Conservation (phyloP, 1,284 basidiomycete genomes). For the Ceratobasidium sp. region DNA sequence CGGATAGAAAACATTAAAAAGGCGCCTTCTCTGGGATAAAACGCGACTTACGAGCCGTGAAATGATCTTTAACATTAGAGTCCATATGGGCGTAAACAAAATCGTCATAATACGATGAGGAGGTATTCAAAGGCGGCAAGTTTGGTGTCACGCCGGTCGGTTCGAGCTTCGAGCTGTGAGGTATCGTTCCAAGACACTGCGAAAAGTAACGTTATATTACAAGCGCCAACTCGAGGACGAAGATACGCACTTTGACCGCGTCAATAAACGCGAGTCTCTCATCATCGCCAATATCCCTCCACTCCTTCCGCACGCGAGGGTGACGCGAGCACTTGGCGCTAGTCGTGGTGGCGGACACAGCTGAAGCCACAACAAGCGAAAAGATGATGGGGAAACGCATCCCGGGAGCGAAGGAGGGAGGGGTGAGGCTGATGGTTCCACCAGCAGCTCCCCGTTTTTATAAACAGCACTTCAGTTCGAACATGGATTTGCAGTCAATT, state of each 20-base stretch:
- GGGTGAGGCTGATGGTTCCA: too few species aligned
- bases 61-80: constrained; percentile 31
- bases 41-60: constrained; percentile 10
- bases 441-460: too few species aligned
- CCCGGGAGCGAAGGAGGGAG: too few species aligned
- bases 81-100: constrained; percentile 42
- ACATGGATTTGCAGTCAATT: too few species aligned
- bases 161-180: constrained; percentile 6
- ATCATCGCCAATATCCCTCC: not conserved
- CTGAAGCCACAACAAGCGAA: not conserved
- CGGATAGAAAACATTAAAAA: not conserved
- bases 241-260: constrained; percentile 38
- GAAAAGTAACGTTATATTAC: not conserved
- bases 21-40: not conserved
- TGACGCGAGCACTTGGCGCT: not conserved
- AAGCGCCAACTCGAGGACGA: not conserved
- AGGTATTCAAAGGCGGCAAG: constrained; percentile 6
- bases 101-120: constrained; percentile 39
- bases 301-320: constrained; percentile 37
- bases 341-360: not conserved
- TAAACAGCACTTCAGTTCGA: too few species aligned
- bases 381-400: not conserved
- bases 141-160: constrained; percentile 34
- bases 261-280: constrained; percentile 19
- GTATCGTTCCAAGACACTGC: constrained; percentile 17